Evolutionary conservation across 495 filamentous ascomycete species (phyloP), one percentile per base, ranked within the genome.

Genomic region (Pseudotulostoma volvatum): DNA sequence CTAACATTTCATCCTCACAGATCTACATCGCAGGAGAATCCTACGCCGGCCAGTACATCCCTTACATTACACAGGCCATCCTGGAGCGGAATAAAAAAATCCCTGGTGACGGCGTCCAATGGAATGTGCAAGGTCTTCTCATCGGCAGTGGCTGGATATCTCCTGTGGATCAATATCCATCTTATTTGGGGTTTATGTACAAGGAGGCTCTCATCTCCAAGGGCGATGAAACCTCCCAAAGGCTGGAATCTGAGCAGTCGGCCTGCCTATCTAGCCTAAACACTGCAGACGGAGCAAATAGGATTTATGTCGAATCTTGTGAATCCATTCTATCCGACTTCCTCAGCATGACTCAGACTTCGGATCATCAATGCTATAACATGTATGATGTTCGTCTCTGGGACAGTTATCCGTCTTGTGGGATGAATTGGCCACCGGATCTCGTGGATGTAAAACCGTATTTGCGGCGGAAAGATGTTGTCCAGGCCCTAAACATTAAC

Each of bases 131-230:
- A 40, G 92, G 92, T 11, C 66, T 97, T 25, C 54, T 97, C 11
- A 97, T 97, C 41, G 90, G 90, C 23, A 97, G 96, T 53, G 90
- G 88, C 15, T 97, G 92, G 92, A 85, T 96, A 44, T 81, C 86
- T 2, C 85, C 87, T 1, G 54, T 59, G 3, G 82, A 93, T 37
- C 90, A 97, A 54, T 97, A 96, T 53, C 74, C 78, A n/a, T 68
- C 88, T 2, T 93, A 94, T 47, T 64, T 93, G 15, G 63, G 73
- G 13, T 94, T 74, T 51, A 77, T 77, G 14, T 87, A 84, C 59
- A 68, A 82, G 40, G 69, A 76, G 47, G 78, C 76, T 3, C 49
- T 95, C 17, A 53, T 96, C 7, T 33, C 77, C 40, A 68, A 74
- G 43, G 81, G 73, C 30, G 79, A 73, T 31, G 61, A 75, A 7